Base-by-base conservation (phyloP, 2,329 filamentous ascomycete species). In the Pyrenochaeta sp. region DNA sequence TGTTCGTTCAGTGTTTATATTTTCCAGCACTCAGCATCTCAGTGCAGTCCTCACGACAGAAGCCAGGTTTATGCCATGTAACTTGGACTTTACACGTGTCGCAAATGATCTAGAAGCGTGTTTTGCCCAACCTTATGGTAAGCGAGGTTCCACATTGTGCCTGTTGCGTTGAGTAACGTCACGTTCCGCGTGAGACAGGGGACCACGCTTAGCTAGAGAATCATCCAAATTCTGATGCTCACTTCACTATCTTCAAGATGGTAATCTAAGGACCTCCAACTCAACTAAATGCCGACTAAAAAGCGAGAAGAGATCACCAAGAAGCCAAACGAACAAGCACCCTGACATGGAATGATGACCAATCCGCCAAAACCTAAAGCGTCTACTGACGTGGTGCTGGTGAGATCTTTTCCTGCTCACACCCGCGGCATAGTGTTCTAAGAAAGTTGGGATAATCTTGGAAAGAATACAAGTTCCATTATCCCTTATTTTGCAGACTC, bases 181-280 rank as follows among this genome's bases (percentile, higher is more conserved):
- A n/a, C 36, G n/a, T 39, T 39, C 15, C 15, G 36, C n/a, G 36
- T 8, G 36, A 39, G 13, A 19, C 36, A 3, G n/a, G 36, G 15
- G 13, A n/a, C 36, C 15, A 36, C 12, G 12, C 32, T 4, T 36
- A 3, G 12, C 32, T 15, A 3, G 12, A 13, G 12, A 36, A 1
- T 66, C 44, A 59, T 57, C 54, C 54, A 62, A 36, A 10, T 36
- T 36, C 32, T 36, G 32, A 36, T 12, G 32, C 32, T 8, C 32
- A 15, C 3, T 36, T 36, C 12, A 36, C 32, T 10, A 36, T 10
- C 6, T 36, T 36, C 3, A 15, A 36, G 32, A 30, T 30, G 28
- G 28, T 9, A 30, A 30, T 30, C 9, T 13, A 36, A 4, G 32
- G 12, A 36, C 32, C 32, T 36, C 32, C 9, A 30, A 5, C 28